Evolutionary conservation across 2,329 filamentous ascomycete species (phyloP).

Genomic region (Hypoxylon sp.): DNA sequence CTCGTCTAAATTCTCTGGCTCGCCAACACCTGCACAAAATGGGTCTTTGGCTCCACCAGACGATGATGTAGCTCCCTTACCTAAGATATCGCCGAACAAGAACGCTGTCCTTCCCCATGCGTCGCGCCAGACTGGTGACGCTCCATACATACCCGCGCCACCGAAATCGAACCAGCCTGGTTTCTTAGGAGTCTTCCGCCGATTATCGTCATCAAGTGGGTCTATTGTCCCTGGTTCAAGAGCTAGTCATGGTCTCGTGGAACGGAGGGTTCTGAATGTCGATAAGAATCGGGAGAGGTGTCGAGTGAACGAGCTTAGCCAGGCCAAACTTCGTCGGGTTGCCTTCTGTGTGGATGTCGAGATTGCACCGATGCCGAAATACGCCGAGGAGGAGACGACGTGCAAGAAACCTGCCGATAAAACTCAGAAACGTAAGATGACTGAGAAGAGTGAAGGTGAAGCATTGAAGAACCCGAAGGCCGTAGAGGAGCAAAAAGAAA

Average conservation of each 20-base stretch:
- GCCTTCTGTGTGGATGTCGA: conserved; percentile 98
- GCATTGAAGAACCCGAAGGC: conserved; percentile 77
- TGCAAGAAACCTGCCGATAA: conserved; percentile 66
- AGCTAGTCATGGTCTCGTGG: conserved; percentile 78
- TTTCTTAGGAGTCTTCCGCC: conserved; percentile 85
- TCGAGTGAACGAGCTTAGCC: conserved; percentile 82
- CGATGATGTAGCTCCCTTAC: conserved; percentile 61
- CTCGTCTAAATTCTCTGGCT: conserved; percentile 89
- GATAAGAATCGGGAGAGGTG: conserved; percentile 85
- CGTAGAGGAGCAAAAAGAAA: conserved; percentile 71
- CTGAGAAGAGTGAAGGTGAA: conserved; percentile 80
- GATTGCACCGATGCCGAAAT: conserved; percentile 88
- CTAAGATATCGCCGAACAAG: conserved; percentile 66
- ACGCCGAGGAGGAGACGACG: conserved; percentile 73
- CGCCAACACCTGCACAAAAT: conserved; percentile 55
- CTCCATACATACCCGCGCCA: conserved; percentile 80
- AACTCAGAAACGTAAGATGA: conserved; percentile 73
- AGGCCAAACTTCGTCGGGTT: conserved; percentile 85
- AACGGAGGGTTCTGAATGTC: conserved; percentile 86
- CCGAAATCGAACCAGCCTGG: conserved; percentile 78
- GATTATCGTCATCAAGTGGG: conserved; percentile 78
- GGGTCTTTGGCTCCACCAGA: conserved; percentile 50
- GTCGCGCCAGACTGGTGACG: conserved; percentile 69
- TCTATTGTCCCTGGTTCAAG: conserved; percentile 64
- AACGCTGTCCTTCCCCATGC: conserved; percentile 73